Base-by-base conservation (phyloP, 2,329 filamentous ascomycete species). In the Exophiala alcalophila region DNA sequence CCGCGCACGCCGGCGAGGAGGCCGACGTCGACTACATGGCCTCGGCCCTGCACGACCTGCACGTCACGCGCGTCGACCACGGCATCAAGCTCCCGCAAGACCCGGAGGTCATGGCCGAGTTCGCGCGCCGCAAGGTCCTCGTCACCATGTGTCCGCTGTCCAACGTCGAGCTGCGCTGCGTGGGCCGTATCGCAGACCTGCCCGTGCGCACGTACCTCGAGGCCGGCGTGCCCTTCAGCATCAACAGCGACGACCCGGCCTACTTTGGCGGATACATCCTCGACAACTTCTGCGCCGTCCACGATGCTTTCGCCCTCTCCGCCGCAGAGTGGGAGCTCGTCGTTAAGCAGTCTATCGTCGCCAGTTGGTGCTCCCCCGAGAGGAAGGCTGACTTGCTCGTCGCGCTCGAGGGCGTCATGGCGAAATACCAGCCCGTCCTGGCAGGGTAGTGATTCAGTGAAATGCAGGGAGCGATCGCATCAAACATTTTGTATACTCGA, bases 201-300 rank as follows among this genome's bases (percentile, higher is more conserved):
- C 83, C 84, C 0, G 72, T 87, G 46, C 69, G 79, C 10, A 67
- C 65, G 38, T 82, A 86, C 53, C 62, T 87, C 14, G 75, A 84
- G 27, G 67, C 67, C 4, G 78, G 80, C 0, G 78, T 87, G 26
- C 72, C 67, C 48, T 86, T 87, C 62, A 83, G 78, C 42, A 77
- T 88, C 60, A 87, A 87, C 63, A 83, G 79, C 53, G 83, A 87
- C 58, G 82, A 86, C 58, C 83, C 83, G 46, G 82, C 81, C 8
- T 86, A 86, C 59, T 89, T 90, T 65, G 83, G 83, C 3, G 81
- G 78, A 0, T 88, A 87, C 61, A 77, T 89, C 39, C 66, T 84
- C 37, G 82, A 85, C 55, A 88, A 88, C 54, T 89, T 84, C 64
- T 83, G 78, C 55, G 81, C 81, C 1, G 81, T 90, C 20, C 84